Conservation (phyloP, 179 eudicot species). For the Dionaea muscipula region DNA sequence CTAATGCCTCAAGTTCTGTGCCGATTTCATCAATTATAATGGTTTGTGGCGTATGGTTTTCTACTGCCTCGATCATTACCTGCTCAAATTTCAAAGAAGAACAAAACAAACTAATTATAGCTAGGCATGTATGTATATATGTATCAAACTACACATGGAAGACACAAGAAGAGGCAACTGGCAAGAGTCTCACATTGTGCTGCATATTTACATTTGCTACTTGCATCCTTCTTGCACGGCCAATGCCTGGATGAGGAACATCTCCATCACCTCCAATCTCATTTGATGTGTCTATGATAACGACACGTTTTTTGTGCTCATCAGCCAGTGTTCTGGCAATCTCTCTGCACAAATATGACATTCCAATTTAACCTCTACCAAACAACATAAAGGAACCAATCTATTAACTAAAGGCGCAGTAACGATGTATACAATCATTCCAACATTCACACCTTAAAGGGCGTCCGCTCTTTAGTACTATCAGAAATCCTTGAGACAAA, state of each 20-base stretch:
- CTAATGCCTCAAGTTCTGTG: slow-evolving; percentile 92
- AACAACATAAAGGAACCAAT: not conserved
- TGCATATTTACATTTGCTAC: slow-evolving; percentile 95
- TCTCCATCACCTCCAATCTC: slow-evolving; percentile 99
- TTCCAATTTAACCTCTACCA: not conserved
- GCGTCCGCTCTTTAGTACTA: no score
- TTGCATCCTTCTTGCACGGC: slow-evolving; percentile 97
- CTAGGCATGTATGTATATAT: no score
- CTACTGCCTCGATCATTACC: slow-evolving; percentile 99
- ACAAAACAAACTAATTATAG: no score
- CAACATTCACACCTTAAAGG: no score
- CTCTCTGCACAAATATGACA: slow-evolving; percentile 39
- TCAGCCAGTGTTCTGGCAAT: slow-evolving; percentile 89
- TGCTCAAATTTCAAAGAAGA: slow-evolving; percentile 12
- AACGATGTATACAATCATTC: no score
- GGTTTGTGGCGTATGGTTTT: slow-evolving; percentile 94
- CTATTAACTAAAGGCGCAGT: no score
- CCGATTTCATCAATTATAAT: slow-evolving; percentile 98
- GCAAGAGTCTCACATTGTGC: slow-evolving; percentile 71
- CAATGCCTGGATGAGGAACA: slow-evolving; percentile 95
- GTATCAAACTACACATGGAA: not conserved
- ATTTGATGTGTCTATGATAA: slow-evolving; percentile 90
- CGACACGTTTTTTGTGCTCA: slow-evolving; percentile 76
- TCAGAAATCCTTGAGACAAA: no score
- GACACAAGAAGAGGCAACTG: not conserved